Evolutionary conservation across 2,329 filamentous ascomycete genomes (phyloP).

Genomic region (Colletotrichum theobromicola): DNA sequence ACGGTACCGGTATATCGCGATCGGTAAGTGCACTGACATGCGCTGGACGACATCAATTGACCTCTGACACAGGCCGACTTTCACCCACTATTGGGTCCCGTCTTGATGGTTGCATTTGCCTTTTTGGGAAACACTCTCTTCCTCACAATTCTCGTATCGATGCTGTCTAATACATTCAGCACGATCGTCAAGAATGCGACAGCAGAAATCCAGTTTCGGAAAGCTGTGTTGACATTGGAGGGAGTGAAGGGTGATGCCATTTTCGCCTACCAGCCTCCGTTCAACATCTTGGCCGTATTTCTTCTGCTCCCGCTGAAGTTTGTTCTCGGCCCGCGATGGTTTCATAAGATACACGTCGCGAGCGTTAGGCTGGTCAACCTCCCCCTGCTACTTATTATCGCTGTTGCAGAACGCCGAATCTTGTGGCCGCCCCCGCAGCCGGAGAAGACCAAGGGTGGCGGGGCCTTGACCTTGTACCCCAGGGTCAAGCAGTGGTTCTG

Average conservation of each 20-base stretch:
- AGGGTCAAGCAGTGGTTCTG: slow-evolving; percentile 58
- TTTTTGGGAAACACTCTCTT: slow-evolving; percentile 89
- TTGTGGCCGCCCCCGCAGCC: slow-evolving; percentile 57
- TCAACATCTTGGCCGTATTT: slow-evolving; percentile 80
- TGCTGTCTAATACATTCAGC: slow-evolving; percentile 84
- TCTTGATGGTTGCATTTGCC: slow-evolving; percentile 82
- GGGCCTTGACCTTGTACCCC: slow-evolving; percentile 27
- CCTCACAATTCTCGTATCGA: slow-evolving; percentile 87
- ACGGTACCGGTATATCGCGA: slow-evolving; percentile 68
- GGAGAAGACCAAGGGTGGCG: slow-evolving; percentile 22
- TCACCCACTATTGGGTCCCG: slow-evolving; percentile 79
- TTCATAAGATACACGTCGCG: slow-evolving; percentile 87
- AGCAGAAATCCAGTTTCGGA: slow-evolving; percentile 84
- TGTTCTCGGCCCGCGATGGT: slow-evolving; percentile 80
- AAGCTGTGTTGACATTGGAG: slow-evolving; percentile 82
- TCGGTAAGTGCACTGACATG: slow-evolving; percentile 44
- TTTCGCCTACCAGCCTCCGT: slow-evolving; percentile 82
- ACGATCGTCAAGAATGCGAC: slow-evolving; percentile 78
- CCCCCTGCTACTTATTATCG: slow-evolving; percentile 75
- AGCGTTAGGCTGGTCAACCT: slow-evolving; percentile 77
- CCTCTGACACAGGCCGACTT: slow-evolving; percentile 62
- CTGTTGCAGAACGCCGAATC: slow-evolving; percentile 70
- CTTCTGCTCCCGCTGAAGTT: slow-evolving; percentile 80
- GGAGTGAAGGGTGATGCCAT: slow-evolving; percentile 86
- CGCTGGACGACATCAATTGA: not conserved